Base-by-base conservation (phyloP, 2,329 filamentous ascomycete species). In the Penicillium fuscoglaucum region DNA sequence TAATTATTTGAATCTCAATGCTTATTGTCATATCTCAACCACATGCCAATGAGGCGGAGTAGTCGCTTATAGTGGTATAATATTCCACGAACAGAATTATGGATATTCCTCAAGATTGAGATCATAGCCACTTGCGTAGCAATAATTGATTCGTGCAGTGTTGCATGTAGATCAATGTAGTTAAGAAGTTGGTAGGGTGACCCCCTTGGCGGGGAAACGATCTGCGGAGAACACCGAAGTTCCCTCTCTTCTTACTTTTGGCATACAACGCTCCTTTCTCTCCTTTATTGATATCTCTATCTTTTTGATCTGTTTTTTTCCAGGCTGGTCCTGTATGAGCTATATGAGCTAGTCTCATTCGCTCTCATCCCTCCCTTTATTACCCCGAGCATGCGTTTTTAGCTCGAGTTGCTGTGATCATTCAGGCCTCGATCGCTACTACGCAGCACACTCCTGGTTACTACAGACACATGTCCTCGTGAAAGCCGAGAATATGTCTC, bases 401-500 rank as follows among this genome's bases (percentile, higher is more conserved):
- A 45, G 19, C 47, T 46, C 45, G 33, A 26, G 19, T 41, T 46
- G 41, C 31, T 50, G 40, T 47, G 54, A 48, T 19, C n/a, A 46
- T 43, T 50, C n/a, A 41, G 41, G 41, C 41, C 53, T 37, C 51
- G 31, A 54, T 59, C 51, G 33, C 57, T 39, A 55, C 31, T 41
- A 52, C 45, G 28, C 35, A 49, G 43, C 24, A 31, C 40, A 31
- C 35, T n/a, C 19, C 9, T 54, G 15, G 10, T 48, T 6, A 39
- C 26, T 39, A 40, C 49, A 55, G 37, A 45, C 44, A 26, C 24
- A 46, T 41, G 26, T 44, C 48, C 45, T 35, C 21, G 28, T 17
- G 45, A 39, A 13, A 48, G 31, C 37, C 17, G 24, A 3, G 46
- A 72, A 65, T 26, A 81, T 81, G 79, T 79, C 79, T 65, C 75